Evolutionary conservation across 352 stramenopile genomes (phyloP), one percentile per base, ranked within the genome.

Genomic region (Pythium apleroticum): DNA sequence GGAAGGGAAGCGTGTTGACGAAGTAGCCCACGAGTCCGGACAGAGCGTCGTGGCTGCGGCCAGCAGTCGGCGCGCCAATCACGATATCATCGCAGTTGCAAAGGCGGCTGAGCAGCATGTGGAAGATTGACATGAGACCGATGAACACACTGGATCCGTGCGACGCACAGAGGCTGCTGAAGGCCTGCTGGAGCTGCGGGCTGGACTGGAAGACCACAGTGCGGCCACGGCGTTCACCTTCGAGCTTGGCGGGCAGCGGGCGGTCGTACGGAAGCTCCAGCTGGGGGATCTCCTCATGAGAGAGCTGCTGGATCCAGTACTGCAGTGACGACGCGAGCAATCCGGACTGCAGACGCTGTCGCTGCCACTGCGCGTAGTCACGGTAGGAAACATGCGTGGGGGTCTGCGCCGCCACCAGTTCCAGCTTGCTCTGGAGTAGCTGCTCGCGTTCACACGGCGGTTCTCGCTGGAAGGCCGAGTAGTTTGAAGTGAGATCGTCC

Each of bases 1-100:
- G 76, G 11, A 87, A 69, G 4, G 77, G 77, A 17, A 89, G 63
- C 9, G 77, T 86, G 33, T 83, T 86, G 10, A 89, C 76, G 37
- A 87, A 89, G 37, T 84, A 87, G 5, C 77, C 80, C 66, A 89
- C 77, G 22, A 86, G 20, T 10, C 68, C 55, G 20, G 71, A 27
- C 0, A 86, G 48, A 1, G 69, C 64, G 19, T 75, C 45, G 49
- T 60, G 53, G 35, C 46, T 72, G 8, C 80, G 77, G 4, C 69
- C 72, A 1, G 77, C 78, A 2, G 68, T 70, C 4, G 79, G 79
- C 0, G 68, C 67, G 0, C 80, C 80, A 31, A 89, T 81, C 5
- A 84, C 66, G 20, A 86, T 73, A 52, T 84, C 79, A 22, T 77
- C 73, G 22, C 68, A 70, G 8, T 69, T 52, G 0, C 75, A 66